These are phyloP conservation scores for Osmozyma mogii DNA, from an alignment of 805 yeast species.

Conservation along the genomic window DNA sequence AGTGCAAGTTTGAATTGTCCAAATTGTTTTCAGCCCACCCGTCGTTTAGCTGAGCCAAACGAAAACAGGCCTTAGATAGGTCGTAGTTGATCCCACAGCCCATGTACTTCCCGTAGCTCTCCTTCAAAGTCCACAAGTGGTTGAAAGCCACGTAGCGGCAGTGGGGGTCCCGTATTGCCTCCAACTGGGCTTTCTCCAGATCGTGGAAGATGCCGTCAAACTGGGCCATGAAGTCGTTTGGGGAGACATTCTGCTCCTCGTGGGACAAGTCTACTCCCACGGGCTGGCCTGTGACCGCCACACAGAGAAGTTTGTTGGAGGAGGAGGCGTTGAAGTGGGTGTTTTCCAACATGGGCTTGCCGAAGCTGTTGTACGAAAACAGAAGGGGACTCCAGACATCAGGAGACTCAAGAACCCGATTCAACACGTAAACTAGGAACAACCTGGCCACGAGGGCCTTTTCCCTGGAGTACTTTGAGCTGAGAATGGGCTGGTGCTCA, in stretches of 20 bases:
- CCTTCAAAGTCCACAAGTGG: constrained; percentile 74
- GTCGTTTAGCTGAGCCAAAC: too few species aligned
- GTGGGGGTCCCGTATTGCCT: constrained; percentile 5
- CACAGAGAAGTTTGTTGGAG: constrained; percentile 42
- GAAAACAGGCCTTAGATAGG: constrained; percentile 8
- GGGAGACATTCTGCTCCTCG: constrained; percentile 19
- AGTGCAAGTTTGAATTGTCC: too few species aligned
- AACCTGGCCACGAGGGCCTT: constrained; percentile 39
- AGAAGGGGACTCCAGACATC: constrained; percentile 16
- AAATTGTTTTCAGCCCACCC: too few species aligned
- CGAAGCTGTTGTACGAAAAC: constrained; percentile 32
- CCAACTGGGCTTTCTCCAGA: constrained; percentile 26
- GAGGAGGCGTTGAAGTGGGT: constrained; percentile 51
- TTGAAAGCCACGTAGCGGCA: constrained; percentile 34
- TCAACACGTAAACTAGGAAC: constrained; percentile 36
- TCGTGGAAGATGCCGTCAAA: constrained; percentile 37
- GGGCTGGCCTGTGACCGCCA: constrained; percentile 28
- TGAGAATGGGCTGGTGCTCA: constrained; percentile 34
- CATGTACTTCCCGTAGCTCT: constrained; percentile 58
- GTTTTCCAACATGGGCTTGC: constrained; percentile 46
- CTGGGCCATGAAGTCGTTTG: constrained; percentile 21
- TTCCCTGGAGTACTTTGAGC: constrained; percentile 23
- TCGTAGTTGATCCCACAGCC: constrained; percentile 46
- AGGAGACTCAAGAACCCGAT: constrained; percentile 16
- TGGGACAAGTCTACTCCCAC: constrained; percentile 35